These are phyloP conservation scores for Halophytophthora polymorphica DNA, from an alignment of 352 stramenopile species.

Conservation along the genomic window DNA sequence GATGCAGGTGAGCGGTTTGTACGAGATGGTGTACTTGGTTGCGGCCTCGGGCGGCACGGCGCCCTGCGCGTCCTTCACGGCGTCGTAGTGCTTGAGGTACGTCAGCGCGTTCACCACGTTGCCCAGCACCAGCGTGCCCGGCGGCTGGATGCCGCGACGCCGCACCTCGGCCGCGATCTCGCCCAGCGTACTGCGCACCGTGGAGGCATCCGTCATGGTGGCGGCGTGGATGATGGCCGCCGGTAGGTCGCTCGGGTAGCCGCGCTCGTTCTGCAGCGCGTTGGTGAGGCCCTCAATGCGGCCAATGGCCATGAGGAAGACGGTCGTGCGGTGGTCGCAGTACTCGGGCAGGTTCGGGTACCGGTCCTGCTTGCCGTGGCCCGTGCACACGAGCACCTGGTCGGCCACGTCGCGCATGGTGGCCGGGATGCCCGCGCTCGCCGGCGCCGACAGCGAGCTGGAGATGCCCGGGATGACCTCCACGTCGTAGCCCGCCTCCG, in stretches of 20 bases:
- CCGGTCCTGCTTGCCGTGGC: constrained; percentile 91
- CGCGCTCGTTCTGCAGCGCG: constrained; percentile 68
- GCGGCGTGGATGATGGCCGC: constrained; percentile 93
- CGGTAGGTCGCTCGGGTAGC: constrained; percentile 89
- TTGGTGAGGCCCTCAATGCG: constrained; percentile 87
- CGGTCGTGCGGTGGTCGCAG: constrained; percentile 93
- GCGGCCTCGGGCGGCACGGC: constrained; percentile 12
- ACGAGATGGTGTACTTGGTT: constrained; percentile 68
- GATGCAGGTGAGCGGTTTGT: constrained; percentile 43
- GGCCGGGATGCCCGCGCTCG: constrained; percentile 93
- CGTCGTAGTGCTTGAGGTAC: constrained; percentile 65
- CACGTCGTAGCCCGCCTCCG: constrained; percentile 70
- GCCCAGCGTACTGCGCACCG: constrained; percentile 84
- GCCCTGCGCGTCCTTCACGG: constrained; percentile 27
- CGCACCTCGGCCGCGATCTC: constrained; percentile 89
- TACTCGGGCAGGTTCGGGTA: constrained; percentile 93
- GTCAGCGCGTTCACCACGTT: constrained; percentile 87
- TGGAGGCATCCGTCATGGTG: constrained; percentile 87
- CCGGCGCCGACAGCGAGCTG: constrained; percentile 92
- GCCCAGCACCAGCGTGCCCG: constrained; percentile 93
- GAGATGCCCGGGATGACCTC: constrained; percentile 92
- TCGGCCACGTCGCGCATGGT: constrained; percentile 95
- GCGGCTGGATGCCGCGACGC: constrained; percentile 82
- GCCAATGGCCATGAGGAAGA: constrained; percentile 98
- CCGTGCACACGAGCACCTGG: constrained; percentile 92